phyloP scores from a whole-genome alignment of 805 yeast species.

The Myxozyma mucilagina region DNA sequence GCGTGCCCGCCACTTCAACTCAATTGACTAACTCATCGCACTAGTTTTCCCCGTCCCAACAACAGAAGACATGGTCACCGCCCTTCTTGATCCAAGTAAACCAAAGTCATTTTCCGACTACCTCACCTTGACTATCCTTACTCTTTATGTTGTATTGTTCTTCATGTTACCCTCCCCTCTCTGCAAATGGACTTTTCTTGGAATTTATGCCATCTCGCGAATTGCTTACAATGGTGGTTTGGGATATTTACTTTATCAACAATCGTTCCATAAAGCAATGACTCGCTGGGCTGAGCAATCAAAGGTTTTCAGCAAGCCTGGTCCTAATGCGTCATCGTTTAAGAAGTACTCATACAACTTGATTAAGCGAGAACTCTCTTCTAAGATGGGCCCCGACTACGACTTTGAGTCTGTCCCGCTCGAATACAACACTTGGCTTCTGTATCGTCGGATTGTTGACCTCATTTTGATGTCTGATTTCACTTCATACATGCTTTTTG shows the following conservation, averaged over 20 bases:
- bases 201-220: constrained; percentile 72
- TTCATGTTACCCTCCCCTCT: constrained; percentile 34
- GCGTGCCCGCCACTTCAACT: background rate
- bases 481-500: constrained; percentile 67
- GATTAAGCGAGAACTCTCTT: constrained; percentile 48
- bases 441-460: constrained; percentile 77
- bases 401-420: constrained; percentile 52
- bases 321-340: constrained; percentile 15
- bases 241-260: constrained; percentile 65
- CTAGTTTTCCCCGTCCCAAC: constrained; percentile 49
- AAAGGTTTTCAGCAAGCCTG: constrained; percentile 47
- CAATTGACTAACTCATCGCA: background rate
- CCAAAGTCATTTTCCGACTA: constrained; percentile 66
- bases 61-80: constrained; percentile 82
- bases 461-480: constrained; percentile 83
- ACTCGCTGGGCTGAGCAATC: constrained; percentile 53
- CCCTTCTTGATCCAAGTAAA: constrained; percentile 73
- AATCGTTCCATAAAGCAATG: constrained; percentile 58
- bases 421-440: constrained; percentile 80
- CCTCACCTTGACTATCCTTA: constrained; percentile 53
- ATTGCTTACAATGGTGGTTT: constrained; percentile 76
- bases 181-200: constrained; percentile 48
- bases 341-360: constrained; percentile 44
- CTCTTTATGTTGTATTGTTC: constrained; percentile 40
- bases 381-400: constrained; percentile 49